Base-by-base conservation (phyloP, 805 yeast genomes). In the Pichia manshurica region DNA sequence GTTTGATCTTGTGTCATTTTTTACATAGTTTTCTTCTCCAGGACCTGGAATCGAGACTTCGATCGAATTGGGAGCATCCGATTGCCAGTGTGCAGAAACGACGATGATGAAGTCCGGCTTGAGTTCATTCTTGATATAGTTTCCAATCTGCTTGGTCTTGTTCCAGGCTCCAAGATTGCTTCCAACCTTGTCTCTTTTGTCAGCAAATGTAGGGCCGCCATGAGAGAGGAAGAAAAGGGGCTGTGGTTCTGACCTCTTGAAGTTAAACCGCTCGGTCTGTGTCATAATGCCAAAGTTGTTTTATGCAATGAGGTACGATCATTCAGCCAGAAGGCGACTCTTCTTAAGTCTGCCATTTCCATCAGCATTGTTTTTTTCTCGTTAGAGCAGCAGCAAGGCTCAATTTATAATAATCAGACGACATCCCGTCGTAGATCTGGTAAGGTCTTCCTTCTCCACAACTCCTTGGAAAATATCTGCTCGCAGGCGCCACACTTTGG, bases 121-220 rank as follows among this genome's bases (percentile, higher is more conserved):
- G 53, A 78, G 60, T 17, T 59, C 56, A 1, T 66, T 60, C 42
- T 71, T 69, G 52, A 86, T 78, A 33, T 66, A 63, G 16, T 60
- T 52, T 3, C 95, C 95, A 7, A 82, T 50, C 20, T 64, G 55
- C 40, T 70, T 64, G 6, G 80, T 70, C 5, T 66, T 67, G 22
- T 70, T 66, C 69, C 75, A 83, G 0, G 91, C 90, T 5, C 87
- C 87, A 2, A 46, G 42, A 47, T 76, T 73, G 32, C 83, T 77
- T 17, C 79, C 79, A 42, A 68, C 65, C 20, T 64, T 68, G 43
- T 68, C 73, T 15, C 70, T 64, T 29, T 68, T 61, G 55, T 82
- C 82, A 71, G 84, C 77, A 61, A 86, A 84, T 1, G 84, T 79
- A 8, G 95, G 95, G 0, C 90, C 93, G 7, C 95, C 95, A 64